These are phyloP conservation scores for Phytophthora quininea DNA, from an alignment of 352 stramenopile species.

Conservation along the genomic window DNA sequence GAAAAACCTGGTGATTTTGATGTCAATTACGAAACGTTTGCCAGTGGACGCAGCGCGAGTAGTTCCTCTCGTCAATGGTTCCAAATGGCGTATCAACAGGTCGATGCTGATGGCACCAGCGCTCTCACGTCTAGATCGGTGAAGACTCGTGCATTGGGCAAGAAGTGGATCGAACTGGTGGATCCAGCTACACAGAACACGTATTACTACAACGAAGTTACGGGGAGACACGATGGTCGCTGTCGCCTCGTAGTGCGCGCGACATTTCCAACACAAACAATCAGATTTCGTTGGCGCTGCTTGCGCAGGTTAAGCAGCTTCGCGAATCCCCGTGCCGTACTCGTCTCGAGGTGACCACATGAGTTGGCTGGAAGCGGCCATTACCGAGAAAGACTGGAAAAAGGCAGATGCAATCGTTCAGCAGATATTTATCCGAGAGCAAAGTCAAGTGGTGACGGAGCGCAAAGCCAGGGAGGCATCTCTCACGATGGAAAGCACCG, in stretches of 20 bases:
- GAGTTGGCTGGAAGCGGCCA: slow-evolving; percentile 70
- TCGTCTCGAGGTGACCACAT: slow-evolving; percentile 64
- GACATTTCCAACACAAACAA: slow-evolving; percentile 52
- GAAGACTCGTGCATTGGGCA: slow-evolving; percentile 53
- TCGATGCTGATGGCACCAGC: slow-evolving; percentile 23
- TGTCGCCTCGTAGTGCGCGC: slow-evolving; percentile 72
- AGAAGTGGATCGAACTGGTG: slow-evolving; percentile 86
- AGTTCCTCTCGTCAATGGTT: slow-evolving; percentile 75
- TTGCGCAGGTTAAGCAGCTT: slow-evolving; percentile 57
- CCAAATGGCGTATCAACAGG: slow-evolving; percentile 32
- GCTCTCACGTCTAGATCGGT: slow-evolving; percentile 38
- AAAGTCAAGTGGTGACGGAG: slow-evolving; percentile 46
- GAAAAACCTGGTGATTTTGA: slow-evolving; percentile 73
- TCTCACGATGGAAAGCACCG: background rate
- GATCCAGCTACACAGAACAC: slow-evolving; percentile 81
- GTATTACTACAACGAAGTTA: slow-evolving; percentile 94
- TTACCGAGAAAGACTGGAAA: slow-evolving; percentile 61
- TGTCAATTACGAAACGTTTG: slow-evolving; percentile 54
- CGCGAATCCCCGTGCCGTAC: slow-evolving; percentile 59
- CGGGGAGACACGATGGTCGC: slow-evolving; percentile 87
- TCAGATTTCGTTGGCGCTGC: slow-evolving; percentile 67
- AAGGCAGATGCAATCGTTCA: slow-evolving; percentile 75
- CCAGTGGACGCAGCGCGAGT: slow-evolving; percentile 38
- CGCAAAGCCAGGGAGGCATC: slow-evolving; percentile 18
- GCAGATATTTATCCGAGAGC: slow-evolving; percentile 72